Conservation (phyloP, 495 filamentous ascomycete genomes). For the Jackrogersella minutella region DNA sequence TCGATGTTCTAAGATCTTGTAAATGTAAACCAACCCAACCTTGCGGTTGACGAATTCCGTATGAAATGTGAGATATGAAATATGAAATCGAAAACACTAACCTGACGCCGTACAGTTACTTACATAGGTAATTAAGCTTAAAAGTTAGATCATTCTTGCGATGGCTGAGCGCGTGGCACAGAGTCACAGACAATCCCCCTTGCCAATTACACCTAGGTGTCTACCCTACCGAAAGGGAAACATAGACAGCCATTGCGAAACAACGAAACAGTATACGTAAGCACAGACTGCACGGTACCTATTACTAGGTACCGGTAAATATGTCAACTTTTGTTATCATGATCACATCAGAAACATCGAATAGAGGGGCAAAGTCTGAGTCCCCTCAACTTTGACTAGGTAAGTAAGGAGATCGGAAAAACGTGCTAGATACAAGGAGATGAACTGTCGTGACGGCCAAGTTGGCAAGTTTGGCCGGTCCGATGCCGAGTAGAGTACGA, state of each 20-base stretch:
- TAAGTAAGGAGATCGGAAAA: constrained; percentile 18
- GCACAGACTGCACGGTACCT: background rate
- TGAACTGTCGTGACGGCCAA: constrained; percentile 4
- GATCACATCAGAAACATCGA: constrained; percentile 3
- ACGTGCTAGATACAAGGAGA: background rate
- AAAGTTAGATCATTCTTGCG: no score
- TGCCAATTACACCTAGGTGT: constrained; percentile 22
- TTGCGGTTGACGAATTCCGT: background rate
- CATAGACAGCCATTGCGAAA: constrained; percentile 29
- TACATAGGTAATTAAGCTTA: no score
- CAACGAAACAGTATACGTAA: background rate
- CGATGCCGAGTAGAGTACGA: constrained; percentile 20
- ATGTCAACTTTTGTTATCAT: constrained; percentile 3
- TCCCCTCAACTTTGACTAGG: constrained; percentile 4
- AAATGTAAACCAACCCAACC: background rate
- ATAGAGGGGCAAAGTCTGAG: background rate
- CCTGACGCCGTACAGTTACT: background rate
- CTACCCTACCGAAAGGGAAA: constrained; percentile 16
- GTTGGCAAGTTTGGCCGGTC: background rate
- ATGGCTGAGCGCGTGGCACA: constrained; percentile 16
- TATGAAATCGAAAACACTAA: background rate
- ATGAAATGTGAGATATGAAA: background rate
- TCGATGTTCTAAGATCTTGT: background rate
- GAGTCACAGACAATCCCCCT: constrained; percentile 22
- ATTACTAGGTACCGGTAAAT: background rate